These are phyloP conservation scores for Nevesoporus exiguus DNA, from an alignment of 768 basidiomycete species.

Conservation along the genomic window DNA sequence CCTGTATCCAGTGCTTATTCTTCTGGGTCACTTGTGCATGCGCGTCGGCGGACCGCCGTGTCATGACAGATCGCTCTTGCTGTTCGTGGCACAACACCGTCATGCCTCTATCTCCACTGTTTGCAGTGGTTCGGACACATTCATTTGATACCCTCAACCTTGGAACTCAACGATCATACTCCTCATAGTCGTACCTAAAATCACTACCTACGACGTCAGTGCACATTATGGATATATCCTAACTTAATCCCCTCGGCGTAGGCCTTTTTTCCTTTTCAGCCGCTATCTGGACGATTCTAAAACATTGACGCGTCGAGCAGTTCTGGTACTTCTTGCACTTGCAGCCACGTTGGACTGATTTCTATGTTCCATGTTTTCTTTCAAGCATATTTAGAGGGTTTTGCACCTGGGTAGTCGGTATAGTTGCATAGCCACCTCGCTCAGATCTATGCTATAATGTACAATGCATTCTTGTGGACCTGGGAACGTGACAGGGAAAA, in stretches of 20 bases:
- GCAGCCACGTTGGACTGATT: slow-evolving; percentile 16
- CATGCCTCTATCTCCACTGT: slow-evolving; percentile 7
- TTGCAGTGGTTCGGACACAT: slow-evolving; percentile 14
- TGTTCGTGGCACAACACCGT: neutral
- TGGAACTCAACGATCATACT: slow-evolving; percentile 16
- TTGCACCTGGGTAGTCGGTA: slow-evolving; percentile 11
- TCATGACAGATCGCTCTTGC: slow-evolving; percentile 17
- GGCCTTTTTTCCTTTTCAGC: slow-evolving; percentile 4
- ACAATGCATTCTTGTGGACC: slow-evolving; percentile 21
- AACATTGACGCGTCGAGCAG: slow-evolving; percentile 11
- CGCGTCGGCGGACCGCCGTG: slow-evolving; percentile 18
- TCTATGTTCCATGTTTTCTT: slow-evolving; percentile 10
- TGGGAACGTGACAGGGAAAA: neutral
- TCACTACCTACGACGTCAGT: slow-evolving; percentile 10
- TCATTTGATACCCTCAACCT: slow-evolving; percentile 29
- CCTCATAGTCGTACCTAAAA: slow-evolving; percentile 17
- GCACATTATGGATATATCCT: slow-evolving; percentile 23
- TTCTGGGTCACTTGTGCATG: slow-evolving; percentile 5
- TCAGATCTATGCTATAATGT: slow-evolving; percentile 27
- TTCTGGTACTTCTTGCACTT: slow-evolving; percentile 9
- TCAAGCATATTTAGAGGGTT: slow-evolving; percentile 9
- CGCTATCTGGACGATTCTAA: slow-evolving; percentile 19
- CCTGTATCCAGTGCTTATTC: slow-evolving; percentile 18
- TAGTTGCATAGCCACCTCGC: slow-evolving; percentile 3
- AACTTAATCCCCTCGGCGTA: slow-evolving; percentile 16